Evolutionary conservation across 2,329 filamentous ascomycete species (phyloP), one percentile per base, ranked within the genome.

Genomic region (Talaromyces atroroseus): DNA sequence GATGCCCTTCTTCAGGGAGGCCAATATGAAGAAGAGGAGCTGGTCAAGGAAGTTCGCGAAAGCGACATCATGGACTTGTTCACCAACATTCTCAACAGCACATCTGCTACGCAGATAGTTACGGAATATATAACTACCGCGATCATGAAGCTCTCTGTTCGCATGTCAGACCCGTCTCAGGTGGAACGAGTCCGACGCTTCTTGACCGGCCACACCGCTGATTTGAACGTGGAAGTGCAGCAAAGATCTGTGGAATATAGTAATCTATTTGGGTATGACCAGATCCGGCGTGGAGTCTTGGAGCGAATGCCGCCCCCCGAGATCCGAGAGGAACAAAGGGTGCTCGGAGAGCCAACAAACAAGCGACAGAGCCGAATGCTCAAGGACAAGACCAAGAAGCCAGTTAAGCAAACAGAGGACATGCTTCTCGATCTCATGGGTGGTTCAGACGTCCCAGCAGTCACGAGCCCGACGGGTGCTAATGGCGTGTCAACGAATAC

Each of bases 251-350:
- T 96, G 20, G 94, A 99, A 71, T 99, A 97, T 66, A 84, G 86
- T 58, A 97, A 97, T 67, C 80, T 99, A n/a, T 97, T 99, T 66
- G 83, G 84, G 0, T 90, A 90, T 66, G 92, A 99, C 64, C 80
- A 90, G 59, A 89, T 99, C 56, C 86, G 92, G 54, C 83, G 83
- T 58, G 94, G 94, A 57, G 94, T 99, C 2, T 78, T 99, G 11
- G 94, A 99, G 75, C 95, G 94, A 72, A 99, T 99, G 95, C 94
- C 94, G 7, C 84, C 94, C 1, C 94, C 94, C 8, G 92, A 97
- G 71, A 97, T 99, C 67, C 90, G 92, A 63, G 94, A 99, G 70
- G 90, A 95, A 71, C 92, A 94, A 54, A 82, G 92, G 59, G 92
- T 96, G 2, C 79, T 99, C 18, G 92, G 92, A 45, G 88, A 92